Evolutionary conservation across 164 flowering plant species (phyloP).

Genomic region (Buxus sempervirens): DNA sequence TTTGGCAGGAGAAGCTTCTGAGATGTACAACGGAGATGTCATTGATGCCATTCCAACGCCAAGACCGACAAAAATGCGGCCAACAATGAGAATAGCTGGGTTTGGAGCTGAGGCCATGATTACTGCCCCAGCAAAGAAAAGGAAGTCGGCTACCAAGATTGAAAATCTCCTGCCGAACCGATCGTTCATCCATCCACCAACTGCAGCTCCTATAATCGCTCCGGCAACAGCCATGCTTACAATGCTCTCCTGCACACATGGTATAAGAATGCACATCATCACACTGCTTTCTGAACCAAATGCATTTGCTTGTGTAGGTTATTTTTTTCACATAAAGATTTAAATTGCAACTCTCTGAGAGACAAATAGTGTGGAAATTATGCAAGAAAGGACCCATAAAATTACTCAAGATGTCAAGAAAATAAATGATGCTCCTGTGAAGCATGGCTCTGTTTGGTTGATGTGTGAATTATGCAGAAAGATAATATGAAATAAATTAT

Average conservation of each 20-base stretch:
- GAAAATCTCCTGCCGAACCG: constrained; percentile 40
- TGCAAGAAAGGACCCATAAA: no score
- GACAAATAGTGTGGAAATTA: no score
- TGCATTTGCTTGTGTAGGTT: no score
- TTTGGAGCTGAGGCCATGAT: constrained; percentile 55
- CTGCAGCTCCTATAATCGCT: constrained; percentile 65
- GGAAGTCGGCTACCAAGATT: constrained; percentile 47
- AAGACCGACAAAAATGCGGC: constrained; percentile 53
- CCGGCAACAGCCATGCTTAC: constrained; percentile 73
- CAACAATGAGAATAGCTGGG: constrained; percentile 45
- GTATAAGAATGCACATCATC: neutral
- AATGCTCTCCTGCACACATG: constrained; percentile 42
- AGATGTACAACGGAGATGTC: constrained; percentile 66
- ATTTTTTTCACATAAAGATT: no score
- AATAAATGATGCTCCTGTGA: no score
- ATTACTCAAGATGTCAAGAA: no score
- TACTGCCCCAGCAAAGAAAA: constrained; percentile 58
- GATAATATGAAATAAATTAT: no score
- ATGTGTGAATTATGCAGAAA: no score
- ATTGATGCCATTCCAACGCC: constrained; percentile 77
- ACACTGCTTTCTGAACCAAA: neutral
- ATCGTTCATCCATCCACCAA: constrained; percentile 64
- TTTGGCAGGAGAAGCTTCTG: constrained; percentile 62
- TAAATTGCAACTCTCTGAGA: no score
- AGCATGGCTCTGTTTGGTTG: no score